Conservation (phyloP, 495 filamentous ascomycete genomes). For the Daldinia bambusicola region DNA sequence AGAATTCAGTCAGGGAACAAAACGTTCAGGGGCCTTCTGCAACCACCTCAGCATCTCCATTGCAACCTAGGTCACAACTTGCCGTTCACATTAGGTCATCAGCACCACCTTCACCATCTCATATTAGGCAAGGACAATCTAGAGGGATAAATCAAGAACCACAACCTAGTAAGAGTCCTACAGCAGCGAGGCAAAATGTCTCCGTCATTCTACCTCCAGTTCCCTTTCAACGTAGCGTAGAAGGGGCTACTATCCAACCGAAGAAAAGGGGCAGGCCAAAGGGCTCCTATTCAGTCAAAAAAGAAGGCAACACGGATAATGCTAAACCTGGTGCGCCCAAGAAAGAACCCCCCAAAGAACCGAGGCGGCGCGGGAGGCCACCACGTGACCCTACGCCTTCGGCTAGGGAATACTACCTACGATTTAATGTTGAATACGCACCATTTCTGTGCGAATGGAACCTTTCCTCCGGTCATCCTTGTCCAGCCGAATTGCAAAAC, state of each 20-base stretch:
- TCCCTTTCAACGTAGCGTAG: background rate
- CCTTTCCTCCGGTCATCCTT: slow-evolving; percentile 45
- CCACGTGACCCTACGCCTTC: slow-evolving; percentile 28
- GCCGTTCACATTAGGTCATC: slow-evolving; percentile 46
- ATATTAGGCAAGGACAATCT: slow-evolving; percentile 8
- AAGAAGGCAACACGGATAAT: slow-evolving; percentile 12
- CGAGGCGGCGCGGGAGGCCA: slow-evolving; percentile 44
- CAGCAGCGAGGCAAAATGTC: background rate
- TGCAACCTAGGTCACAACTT: slow-evolving; percentile 21
- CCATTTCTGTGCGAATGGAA: slow-evolving; percentile 57
- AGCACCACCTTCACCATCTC: slow-evolving; percentile 39
- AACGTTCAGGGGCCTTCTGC: slow-evolving; percentile 12
- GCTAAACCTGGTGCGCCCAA: slow-evolving; percentile 12
- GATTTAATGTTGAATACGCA: slow-evolving; percentile 36
- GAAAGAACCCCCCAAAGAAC: slow-evolving; percentile 23
- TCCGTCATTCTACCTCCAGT: slow-evolving; percentile 5
- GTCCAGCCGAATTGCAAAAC: slow-evolving; percentile 78
- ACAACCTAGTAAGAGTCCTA: slow-evolving; percentile 7
- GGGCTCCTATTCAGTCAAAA: slow-evolving; percentile 29
- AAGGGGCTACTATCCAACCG: slow-evolving; percentile 24
- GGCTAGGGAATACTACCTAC: slow-evolving; percentile 41
- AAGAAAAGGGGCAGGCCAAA: slow-evolving; percentile 47
- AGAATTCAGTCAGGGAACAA: slow-evolving; percentile 2
- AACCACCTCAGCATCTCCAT: slow-evolving; percentile 14
- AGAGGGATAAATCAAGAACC: background rate